Evolutionary conservation across 2,329 filamentous ascomycete genomes (phyloP).

Genomic region (Alternaria metachromatica): DNA sequence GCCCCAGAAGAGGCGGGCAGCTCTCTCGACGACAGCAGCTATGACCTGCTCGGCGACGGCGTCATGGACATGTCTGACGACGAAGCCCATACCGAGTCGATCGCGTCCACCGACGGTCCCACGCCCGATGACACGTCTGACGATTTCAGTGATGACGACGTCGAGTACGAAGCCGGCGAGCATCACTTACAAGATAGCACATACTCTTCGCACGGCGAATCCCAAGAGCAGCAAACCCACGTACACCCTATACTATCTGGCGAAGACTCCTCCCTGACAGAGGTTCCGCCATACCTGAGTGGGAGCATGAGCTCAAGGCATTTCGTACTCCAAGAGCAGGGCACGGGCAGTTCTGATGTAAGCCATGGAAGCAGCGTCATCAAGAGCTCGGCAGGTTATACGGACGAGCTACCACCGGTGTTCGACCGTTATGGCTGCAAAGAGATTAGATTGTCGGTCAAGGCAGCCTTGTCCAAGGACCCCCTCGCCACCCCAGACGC

Average conservation of each 20-base stretch:
- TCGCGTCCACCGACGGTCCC: conserved; percentile 43
- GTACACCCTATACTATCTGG: conserved; percentile 21
- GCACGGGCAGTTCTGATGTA: conserved; percentile 12
- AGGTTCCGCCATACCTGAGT: conserved; percentile 32
- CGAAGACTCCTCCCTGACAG: conserved; percentile 41
- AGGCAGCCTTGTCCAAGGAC: conserved; percentile 33
- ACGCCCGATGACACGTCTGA: conserved; percentile 44
- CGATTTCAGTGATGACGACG: conserved; percentile 41
- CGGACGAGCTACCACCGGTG: conserved; percentile 30
- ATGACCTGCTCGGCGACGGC: conserved; percentile 42
- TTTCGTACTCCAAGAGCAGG: conserved; percentile 36
- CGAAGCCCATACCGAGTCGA: conserved; percentile 46
- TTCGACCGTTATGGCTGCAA: conserved; percentile 34
- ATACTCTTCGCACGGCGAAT: conserved; percentile 28
- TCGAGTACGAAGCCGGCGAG: conserved; percentile 35
- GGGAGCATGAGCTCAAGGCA: conserved; percentile 27
- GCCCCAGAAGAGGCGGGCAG: conserved; percentile 33
- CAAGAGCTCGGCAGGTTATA: conserved; percentile 30
- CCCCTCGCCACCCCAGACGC: conserved; percentile 34
- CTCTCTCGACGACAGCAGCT: conserved; percentile 47
- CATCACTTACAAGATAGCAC: conserved; percentile 23
- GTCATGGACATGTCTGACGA: conserved; percentile 45
- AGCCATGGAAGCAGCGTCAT: conserved; percentile 30
- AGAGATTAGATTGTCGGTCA: conserved; percentile 38
- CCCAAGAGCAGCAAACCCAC: conserved; percentile 22